Percentiles rank a stretch among this genome's conserved stretches.
These are phyloP conservation scores for Scopulariopsis brevicaulis DNA, from an alignment of 2,329 filamentous ascomycete genomes.

Conservation along the genomic window DNA sequence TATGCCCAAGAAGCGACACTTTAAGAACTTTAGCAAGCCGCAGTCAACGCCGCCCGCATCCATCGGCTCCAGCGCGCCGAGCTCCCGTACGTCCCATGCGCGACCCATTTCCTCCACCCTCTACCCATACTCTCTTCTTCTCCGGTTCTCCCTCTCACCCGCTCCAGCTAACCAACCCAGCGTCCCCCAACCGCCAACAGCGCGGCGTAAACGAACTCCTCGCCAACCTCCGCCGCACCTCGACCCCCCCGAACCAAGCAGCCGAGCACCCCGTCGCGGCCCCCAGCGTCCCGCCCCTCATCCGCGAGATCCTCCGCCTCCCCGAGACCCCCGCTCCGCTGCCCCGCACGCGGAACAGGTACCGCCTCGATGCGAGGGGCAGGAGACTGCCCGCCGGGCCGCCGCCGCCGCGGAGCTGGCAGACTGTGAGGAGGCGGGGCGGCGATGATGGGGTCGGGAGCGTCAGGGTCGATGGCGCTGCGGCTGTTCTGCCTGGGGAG, in stretches of 20 bases:
- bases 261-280: constrained; percentile 17
- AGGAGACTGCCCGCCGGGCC: constrained; percentile 45
- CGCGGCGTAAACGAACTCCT: constrained; percentile 47
- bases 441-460: background rate
- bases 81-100: background rate
- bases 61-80: constrained; percentile 3
- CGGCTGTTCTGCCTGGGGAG: constrained; percentile 23
- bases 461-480: background rate
- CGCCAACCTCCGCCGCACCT: constrained; percentile 39
- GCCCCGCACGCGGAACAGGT: constrained; percentile 31
- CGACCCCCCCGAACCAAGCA: constrained; percentile 13
- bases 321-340: constrained; percentile 42
- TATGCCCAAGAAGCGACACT: constrained; percentile 54
- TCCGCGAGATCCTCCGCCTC: constrained; percentile 47
- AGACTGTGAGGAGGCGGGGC: background rate
- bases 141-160: background rate
- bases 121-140: background rate
- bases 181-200: background rate
- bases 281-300: constrained; percentile 47
- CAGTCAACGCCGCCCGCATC: constrained; percentile 33
- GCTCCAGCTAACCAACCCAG: constrained; percentile 3
- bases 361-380: constrained; percentile 31
- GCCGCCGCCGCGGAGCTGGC: constrained; percentile 47
- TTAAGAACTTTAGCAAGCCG: constrained; percentile 45
- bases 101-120: background rate